phyloP scores from a whole-genome alignment of 2,329 filamentous ascomycete species.

The Pezicula radicicola region DNA sequence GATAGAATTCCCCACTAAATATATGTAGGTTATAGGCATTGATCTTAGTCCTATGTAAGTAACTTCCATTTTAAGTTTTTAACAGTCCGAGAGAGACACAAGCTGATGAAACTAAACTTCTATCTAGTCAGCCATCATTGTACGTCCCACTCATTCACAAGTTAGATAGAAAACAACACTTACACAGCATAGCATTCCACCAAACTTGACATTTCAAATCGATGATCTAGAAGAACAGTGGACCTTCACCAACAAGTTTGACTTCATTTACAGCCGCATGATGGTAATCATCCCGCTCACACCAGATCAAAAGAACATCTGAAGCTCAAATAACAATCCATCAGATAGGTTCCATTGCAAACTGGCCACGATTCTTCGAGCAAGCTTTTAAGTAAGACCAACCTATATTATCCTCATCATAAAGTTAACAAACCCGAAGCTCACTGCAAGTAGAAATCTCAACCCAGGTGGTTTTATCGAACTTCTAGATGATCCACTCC shows the following conservation, averaged over 20 bases:
- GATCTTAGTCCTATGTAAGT: slow-evolving; percentile 31
- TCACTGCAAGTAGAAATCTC: slow-evolving; percentile 18
- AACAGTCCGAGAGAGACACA: no score
- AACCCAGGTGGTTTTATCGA: slow-evolving; percentile 38
- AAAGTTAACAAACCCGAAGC: no score
- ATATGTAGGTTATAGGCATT: slow-evolving; percentile 21
- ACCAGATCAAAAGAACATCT: slow-evolving; percentile 25
- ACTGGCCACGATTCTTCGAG: slow-evolving; percentile 12
- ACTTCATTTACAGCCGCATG: slow-evolving; percentile 22
- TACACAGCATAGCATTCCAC: slow-evolving; percentile 39
- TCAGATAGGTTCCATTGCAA: slow-evolving; percentile 31
- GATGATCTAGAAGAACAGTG: slow-evolving; percentile 51
- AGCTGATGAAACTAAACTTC: no score
- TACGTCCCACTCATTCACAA: no score
- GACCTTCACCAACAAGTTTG: slow-evolving; percentile 18
- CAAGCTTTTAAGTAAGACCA: slow-evolving; percentile 4
- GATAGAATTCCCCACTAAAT: background rate
- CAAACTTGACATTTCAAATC: slow-evolving; percentile 53
- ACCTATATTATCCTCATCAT: background rate
- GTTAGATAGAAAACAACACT: background rate
- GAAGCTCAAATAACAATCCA: slow-evolving; percentile 53
- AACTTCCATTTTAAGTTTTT: background rate
- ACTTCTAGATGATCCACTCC: background rate
- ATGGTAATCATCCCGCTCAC: background rate
- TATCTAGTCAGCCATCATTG: no score